A percentile compares a stretch with the other conserved stretches of the same genome.
These are phyloP conservation scores for Xerocomellus dryophilus DNA, from an alignment of 768 basidiomycete species.

Conservation along the genomic window DNA sequence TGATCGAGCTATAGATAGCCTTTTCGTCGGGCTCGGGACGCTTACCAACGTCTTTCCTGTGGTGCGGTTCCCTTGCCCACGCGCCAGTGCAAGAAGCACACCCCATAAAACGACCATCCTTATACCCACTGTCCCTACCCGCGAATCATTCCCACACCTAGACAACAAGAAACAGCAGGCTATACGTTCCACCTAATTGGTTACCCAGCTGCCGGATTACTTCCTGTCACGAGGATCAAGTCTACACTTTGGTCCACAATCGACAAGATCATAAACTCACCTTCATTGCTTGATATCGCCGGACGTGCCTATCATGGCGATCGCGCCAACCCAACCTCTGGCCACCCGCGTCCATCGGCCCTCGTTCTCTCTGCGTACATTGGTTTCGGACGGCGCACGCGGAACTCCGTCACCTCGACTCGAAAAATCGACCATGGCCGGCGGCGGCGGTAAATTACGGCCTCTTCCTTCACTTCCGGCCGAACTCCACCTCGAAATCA, in stretches of 20 bases:
- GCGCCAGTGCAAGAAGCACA: constrained; percentile 11
- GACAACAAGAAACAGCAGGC: not conserved
- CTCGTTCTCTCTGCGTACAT: constrained; percentile 1
- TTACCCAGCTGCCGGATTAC: not conserved
- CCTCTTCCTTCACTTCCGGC: constrained; percentile 23
- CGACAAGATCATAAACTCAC: constrained; percentile 11
- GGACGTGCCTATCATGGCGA: constrained; percentile 11
- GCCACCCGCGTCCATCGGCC: constrained; percentile 1
- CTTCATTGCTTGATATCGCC: not conserved
- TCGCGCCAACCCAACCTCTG: constrained; percentile 5
- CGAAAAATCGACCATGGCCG: not conserved
- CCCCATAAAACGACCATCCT: constrained; percentile 1
- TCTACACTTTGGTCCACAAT: not conserved
- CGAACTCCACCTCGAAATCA: constrained; percentile 31
- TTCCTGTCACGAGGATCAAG: constrained; percentile 2
- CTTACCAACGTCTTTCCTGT: not conserved
- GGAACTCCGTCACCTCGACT: not conserved
- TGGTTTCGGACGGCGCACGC: not conserved
- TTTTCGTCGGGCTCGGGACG: not conserved
- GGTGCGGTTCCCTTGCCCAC: constrained; percentile 10
- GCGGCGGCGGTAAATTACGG: constrained; percentile 6
- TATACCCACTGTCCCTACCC: constrained; percentile 1
- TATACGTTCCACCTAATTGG: not conserved
- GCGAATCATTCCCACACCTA: constrained; percentile 3
- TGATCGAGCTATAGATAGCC: not conserved